Evolutionary conservation across 2,329 filamentous ascomycete species (phyloP).

Genomic region (Metarhizium brunneum): DNA sequence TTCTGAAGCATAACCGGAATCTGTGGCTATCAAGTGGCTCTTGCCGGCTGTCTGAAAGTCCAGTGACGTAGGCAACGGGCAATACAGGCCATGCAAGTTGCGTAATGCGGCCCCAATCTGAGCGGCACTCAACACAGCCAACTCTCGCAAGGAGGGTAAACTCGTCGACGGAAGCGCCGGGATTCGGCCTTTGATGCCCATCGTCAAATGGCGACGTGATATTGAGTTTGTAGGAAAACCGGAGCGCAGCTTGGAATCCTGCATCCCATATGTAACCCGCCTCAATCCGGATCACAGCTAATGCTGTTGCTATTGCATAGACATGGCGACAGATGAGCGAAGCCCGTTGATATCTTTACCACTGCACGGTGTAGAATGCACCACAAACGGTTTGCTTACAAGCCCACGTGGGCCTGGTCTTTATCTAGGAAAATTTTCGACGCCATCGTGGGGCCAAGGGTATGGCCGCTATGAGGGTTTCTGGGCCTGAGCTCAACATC

Average conservation of each 20-base stretch:
- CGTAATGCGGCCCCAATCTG: constrained; percentile 4
- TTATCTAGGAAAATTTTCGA: constrained; percentile 3
- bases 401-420: constrained; percentile 6
- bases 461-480: neutral
- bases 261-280: neutral
- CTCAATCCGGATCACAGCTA: neutral
- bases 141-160: constrained; percentile 4
- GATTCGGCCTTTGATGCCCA: neutral
- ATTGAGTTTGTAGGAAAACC: neutral
- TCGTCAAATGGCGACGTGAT: neutral
- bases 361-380: no score
- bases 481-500: neutral
- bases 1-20: constrained; percentile 32
- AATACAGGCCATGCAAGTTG: constrained; percentile 4
- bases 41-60: constrained; percentile 4
- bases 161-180: constrained; percentile 1
- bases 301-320: neutral
- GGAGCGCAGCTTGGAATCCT: neutral
- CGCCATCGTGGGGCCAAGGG: constrained; percentile 5
- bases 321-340: neutral
- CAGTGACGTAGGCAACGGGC: constrained; percentile 4
- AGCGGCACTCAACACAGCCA: constrained; percentile 1
- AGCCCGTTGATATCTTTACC: neutral
- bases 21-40: constrained; percentile 6
- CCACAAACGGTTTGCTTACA: neutral